phyloP scores from a whole-genome alignment of 768 basidiomycete species.

The Russula abietina region DNA sequence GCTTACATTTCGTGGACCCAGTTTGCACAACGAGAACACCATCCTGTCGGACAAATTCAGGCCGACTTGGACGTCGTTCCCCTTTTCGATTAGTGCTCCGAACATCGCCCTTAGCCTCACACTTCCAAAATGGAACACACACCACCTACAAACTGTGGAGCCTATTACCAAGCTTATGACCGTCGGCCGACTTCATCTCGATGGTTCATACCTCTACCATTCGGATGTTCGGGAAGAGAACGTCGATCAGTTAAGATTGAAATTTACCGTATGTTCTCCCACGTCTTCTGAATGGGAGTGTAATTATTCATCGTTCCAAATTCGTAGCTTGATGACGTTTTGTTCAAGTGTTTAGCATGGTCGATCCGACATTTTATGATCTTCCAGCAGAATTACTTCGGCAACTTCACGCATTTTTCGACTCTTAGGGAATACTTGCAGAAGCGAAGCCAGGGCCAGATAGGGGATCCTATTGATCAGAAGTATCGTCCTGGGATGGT shows the following conservation, averaged over 20 bases:
- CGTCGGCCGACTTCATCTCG: constrained; percentile 48
- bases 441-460: constrained; percentile 51
- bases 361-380: constrained; percentile 83
- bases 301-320: background rate
- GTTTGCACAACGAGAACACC: constrained; percentile 43
- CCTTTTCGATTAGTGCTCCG: constrained; percentile 57
- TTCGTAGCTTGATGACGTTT: constrained; percentile 44
- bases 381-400: constrained; percentile 89
- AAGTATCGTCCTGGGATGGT: constrained; percentile 82
- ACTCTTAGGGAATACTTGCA: constrained; percentile 82
- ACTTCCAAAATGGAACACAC: constrained; percentile 87
- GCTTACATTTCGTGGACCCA: constrained; percentile 56
- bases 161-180: constrained; percentile 59
- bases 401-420: constrained; percentile 87
- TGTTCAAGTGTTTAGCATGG: constrained; percentile 80
- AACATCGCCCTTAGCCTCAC: constrained; percentile 54
- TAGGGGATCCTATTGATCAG: constrained; percentile 75
- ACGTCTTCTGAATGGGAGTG: background rate
- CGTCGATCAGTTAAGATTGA: constrained; percentile 71
- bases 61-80: constrained; percentile 58
- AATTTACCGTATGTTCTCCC: constrained; percentile 47
- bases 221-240: constrained; percentile 59
- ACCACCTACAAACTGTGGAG: constrained; percentile 57
- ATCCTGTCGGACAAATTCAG: constrained; percentile 70
- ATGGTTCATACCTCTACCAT: constrained; percentile 72